A percentile compares a stretch with the other conserved stretches of the same genome.
phyloP scores from a whole-genome alignment of 768 basidiomycete genomes.

The Phylloporus scabripes region DNA sequence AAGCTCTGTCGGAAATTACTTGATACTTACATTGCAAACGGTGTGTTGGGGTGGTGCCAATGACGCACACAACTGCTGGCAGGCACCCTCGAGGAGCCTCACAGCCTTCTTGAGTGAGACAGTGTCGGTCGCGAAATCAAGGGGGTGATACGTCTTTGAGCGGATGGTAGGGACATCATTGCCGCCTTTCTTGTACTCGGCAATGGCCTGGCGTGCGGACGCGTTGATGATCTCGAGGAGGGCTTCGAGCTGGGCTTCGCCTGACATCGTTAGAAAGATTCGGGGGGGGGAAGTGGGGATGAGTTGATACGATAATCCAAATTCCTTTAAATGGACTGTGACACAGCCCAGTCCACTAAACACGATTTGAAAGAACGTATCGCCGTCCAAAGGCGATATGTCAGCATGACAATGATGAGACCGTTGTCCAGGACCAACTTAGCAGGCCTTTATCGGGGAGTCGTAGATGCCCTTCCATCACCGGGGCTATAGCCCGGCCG shows the following conservation, averaged over 20 bases:
- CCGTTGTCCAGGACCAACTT: too few species aligned
- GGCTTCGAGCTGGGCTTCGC: background rate
- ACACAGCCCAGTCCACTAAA: background rate
- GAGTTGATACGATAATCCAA: background rate
- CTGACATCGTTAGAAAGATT: background rate
- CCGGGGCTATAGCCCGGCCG: too few species aligned
- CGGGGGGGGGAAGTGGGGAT: background rate
- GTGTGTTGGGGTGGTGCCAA: conserved; percentile 27
- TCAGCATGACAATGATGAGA: too few species aligned
- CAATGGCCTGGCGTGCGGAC: background rate
- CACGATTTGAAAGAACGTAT: background rate
- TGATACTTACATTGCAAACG: conserved; percentile 19
- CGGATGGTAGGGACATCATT: conserved; percentile 21
- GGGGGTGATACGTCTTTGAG: conserved; percentile 19
- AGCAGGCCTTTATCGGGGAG: too few species aligned
- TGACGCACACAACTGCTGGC: conserved; percentile 18
- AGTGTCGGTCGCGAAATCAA: conserved; percentile 16
- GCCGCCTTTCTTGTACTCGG: conserved; percentile 23
- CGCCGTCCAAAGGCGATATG: too few species aligned
- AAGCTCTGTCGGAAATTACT: background rate
- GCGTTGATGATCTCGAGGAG: background rate
- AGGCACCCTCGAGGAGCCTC: background rate
- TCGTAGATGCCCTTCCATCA: too few species aligned
- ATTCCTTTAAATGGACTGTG: background rate
- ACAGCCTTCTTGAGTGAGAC: conserved; percentile 21